Evolutionary conservation across 2,329 filamentous ascomycete genomes (phyloP).

Genomic region (Orbilia quercus): DNA sequence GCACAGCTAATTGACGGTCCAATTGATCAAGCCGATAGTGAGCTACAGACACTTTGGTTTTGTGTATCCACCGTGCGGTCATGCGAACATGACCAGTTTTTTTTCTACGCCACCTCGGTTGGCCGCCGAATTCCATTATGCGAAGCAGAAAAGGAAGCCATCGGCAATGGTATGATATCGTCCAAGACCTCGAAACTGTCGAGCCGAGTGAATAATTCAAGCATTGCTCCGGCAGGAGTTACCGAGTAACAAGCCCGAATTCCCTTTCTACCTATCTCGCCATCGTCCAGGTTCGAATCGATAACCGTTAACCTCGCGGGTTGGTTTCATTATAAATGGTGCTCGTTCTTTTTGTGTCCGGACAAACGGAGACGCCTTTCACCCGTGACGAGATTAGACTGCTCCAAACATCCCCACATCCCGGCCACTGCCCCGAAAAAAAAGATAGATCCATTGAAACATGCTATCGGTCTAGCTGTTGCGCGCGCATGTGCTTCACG

Average conservation of each 20-base stretch:
- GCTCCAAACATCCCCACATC: constrained; percentile 35
- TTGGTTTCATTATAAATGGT: constrained; percentile 39
- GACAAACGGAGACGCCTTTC: constrained; percentile 56
- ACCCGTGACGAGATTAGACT: constrained; percentile 37
- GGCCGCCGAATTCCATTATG: constrained; percentile 31
- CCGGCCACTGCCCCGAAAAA: constrained; percentile 53
- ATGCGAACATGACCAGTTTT: constrained; percentile 31
- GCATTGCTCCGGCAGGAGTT: constrained; percentile 35
- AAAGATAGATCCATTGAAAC: not conserved
- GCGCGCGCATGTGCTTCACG: constrained; percentile 15
- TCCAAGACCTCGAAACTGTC: constrained; percentile 26
- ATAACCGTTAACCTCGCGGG: constrained; percentile 30
- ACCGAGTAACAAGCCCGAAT: constrained; percentile 41
- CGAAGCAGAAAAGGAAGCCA: not conserved
- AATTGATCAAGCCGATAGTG: constrained; percentile 32
- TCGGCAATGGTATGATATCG: constrained; percentile 33
- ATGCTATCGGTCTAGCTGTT: not conserved
- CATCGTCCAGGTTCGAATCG: constrained; percentile 14
- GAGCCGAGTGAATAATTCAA: not conserved
- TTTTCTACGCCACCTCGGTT: constrained; percentile 33
- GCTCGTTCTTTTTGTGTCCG: constrained; percentile 36
- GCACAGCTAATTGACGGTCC: constrained; percentile 2
- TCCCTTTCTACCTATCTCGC: constrained; percentile 29
- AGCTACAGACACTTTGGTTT: not conserved
- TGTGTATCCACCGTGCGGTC: constrained; percentile 4